A percentile compares a stretch with the other conserved stretches of the same genome.
Conservation (phyloP, 2,329 filamentous ascomycete genomes). For the Westerdykella ornata region DNA sequence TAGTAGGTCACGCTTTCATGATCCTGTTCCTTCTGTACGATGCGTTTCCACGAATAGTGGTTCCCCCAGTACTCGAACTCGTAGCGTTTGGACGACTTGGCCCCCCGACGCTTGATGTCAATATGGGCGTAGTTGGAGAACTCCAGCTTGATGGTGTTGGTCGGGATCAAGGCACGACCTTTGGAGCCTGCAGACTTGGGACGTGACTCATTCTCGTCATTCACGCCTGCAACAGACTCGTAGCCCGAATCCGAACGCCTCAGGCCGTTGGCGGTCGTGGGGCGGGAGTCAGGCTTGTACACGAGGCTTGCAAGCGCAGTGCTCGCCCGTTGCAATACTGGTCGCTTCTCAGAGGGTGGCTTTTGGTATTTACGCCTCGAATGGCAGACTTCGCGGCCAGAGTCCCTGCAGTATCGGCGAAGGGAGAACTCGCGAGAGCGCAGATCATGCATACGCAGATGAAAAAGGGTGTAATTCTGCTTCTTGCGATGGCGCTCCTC, state of each 20-base stretch:
- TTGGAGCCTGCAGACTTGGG: constrained; percentile 33
- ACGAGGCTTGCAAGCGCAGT: constrained; percentile 52
- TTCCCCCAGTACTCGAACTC: constrained; percentile 93
- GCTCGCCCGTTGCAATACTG: constrained; percentile 53
- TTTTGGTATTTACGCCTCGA: constrained; percentile 64
- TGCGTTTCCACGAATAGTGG: constrained; percentile 75
- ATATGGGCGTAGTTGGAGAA: constrained; percentile 97
- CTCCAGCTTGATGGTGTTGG: constrained; percentile 79
- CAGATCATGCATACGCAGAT: constrained; percentile 90
- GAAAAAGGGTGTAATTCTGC: constrained; percentile 73
- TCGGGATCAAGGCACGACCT: constrained; percentile 47
- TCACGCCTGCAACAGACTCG: constrained; percentile 39
- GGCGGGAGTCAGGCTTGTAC: constrained; percentile 49
- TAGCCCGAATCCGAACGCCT: constrained; percentile 56
- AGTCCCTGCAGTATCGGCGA: constrained; percentile 84
- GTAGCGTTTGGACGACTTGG: constrained; percentile 65
- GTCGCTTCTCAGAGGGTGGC: constrained; percentile 45
- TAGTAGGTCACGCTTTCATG: constrained; percentile 67
- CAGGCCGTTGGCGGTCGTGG: constrained; percentile 38
- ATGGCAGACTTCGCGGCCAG: constrained; percentile 86
- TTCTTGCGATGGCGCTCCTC: constrained; percentile 50
- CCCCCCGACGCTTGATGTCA: constrained; percentile 65
- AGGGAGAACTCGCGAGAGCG: constrained; percentile 82
- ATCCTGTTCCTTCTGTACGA: constrained; percentile 59
- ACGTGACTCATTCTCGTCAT: constrained; percentile 22